phyloP scores from a whole-genome alignment of 768 basidiomycete genomes.

The Lactarius vividus region DNA sequence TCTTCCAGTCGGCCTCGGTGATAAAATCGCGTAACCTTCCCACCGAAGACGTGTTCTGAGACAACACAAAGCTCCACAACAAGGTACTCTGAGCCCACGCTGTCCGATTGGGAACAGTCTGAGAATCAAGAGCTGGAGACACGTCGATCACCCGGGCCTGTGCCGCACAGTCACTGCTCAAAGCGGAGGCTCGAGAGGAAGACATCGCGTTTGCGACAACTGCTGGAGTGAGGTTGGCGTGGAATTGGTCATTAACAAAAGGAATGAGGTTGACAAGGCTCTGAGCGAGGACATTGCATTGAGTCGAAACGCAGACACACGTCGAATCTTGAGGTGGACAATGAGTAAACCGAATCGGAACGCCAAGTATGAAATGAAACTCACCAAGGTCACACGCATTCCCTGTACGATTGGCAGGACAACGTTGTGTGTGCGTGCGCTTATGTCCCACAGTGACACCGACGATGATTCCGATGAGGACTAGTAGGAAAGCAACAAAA shows the following conservation, averaged over 20 bases:
- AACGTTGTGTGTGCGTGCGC: constrained; percentile 32
- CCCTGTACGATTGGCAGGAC: constrained; percentile 47
- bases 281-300: constrained; percentile 54
- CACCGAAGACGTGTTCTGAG: constrained; percentile 44
- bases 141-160: constrained; percentile 59
- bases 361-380: constrained; percentile 30
- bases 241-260: constrained; percentile 46
- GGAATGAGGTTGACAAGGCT: constrained; percentile 50
- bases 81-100: constrained; percentile 58
- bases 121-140: constrained; percentile 42
- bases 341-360: constrained; percentile 8
- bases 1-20: constrained; percentile 47
- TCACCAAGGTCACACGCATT: constrained; percentile 55
- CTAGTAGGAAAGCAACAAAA: constrained; percentile 33
- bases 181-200: constrained; percentile 45
- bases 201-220: constrained; percentile 51
- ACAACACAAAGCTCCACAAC: constrained; percentile 57
- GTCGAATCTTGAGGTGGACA: constrained; percentile 49
- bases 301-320: constrained; percentile 56
- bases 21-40: constrained; percentile 47
- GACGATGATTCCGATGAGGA: constrained; percentile 42
- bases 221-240: constrained; percentile 43
- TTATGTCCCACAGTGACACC: constrained; percentile 42
- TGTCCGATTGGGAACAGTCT: constrained; percentile 47
- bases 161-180: constrained; percentile 46